Conservation (phyloP, 2,329 filamentous ascomycete genomes). For the Hypomyces perniciosus region DNA sequence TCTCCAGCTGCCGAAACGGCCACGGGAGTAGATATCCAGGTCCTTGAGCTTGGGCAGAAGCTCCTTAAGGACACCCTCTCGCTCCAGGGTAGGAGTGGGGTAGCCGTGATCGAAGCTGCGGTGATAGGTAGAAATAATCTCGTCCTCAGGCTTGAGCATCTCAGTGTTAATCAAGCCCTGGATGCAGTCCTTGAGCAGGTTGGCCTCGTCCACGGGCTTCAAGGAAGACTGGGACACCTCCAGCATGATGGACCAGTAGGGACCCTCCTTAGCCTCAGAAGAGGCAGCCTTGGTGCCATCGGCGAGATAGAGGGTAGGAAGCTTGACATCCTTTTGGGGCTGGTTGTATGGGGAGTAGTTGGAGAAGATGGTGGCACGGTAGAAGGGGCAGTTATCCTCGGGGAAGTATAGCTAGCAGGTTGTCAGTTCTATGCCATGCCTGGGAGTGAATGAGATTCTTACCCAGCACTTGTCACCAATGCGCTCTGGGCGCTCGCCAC, state of each 20-base stretch:
- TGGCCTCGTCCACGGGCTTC: constrained; percentile 88
- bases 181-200: constrained; percentile 83
- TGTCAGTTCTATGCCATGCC: neutral
- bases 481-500: constrained; percentile 83
- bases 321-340: constrained; percentile 72
- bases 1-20: constrained; percentile 95
- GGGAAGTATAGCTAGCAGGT: constrained; percentile 80
- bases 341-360: constrained; percentile 99
- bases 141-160: constrained; percentile 84
- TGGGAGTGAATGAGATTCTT: constrained; percentile 26
- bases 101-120: constrained; percentile 98
- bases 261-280: constrained; percentile 71
- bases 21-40: constrained; percentile 88
- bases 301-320: constrained; percentile 79
- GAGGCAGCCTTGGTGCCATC: constrained; percentile 76
- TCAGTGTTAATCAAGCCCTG: constrained; percentile 96
- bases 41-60: constrained; percentile 88
- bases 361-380: constrained; percentile 99
- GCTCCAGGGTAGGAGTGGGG: constrained; percentile 89
- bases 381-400: constrained; percentile 97
- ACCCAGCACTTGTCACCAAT: constrained; percentile 99
- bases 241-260: constrained; percentile 99
- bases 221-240: constrained; percentile 93
- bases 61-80: constrained; percentile 88
- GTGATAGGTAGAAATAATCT: constrained; percentile 98